A percentile compares a stretch with the other conserved stretches of the same genome.
Evolutionary conservation across 441 rosid genomes (phyloP).

Genomic region (Lagerstroemia fauriei): DNA sequence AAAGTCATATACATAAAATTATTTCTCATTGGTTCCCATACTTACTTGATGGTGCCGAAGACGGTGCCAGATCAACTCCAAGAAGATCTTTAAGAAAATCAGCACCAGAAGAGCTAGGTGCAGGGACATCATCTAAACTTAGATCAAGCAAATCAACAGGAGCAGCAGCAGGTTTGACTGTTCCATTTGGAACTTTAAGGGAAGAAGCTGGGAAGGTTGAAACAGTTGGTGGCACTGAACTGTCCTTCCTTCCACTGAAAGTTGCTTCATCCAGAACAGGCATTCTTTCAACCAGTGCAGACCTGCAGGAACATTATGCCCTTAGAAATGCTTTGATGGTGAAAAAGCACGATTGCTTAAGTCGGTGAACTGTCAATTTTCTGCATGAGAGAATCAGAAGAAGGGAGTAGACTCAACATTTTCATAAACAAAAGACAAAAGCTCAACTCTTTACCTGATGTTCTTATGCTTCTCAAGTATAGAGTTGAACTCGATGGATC

Average conservation of each 20-base stretch:
- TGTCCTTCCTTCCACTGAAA: slow-evolving; percentile 81
- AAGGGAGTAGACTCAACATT: slow-evolving; percentile 18
- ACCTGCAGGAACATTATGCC: slow-evolving; percentile 48
- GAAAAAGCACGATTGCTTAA: no score
- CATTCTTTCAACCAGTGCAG: slow-evolving; percentile 95
- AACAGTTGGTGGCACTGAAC: slow-evolving; percentile 66
- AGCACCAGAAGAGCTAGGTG: slow-evolving; percentile 74
- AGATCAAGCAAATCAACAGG: slow-evolving; percentile 87
- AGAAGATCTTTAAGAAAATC: slow-evolving; percentile 92
- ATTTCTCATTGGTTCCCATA: slow-evolving; percentile 27
- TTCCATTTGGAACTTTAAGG: slow-evolving; percentile 83
- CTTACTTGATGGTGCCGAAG: slow-evolving; percentile 68
- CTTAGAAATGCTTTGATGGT: background rate
- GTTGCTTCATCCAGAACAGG: slow-evolving; percentile 96
- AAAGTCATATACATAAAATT: background rate
- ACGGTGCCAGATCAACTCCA: slow-evolving; percentile 62
- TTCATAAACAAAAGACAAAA: slow-evolving; percentile 20
- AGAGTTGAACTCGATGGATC: slow-evolving; percentile 91
- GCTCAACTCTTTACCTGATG: slow-evolving; percentile 57
- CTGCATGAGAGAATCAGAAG: background rate
- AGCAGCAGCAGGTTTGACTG: slow-evolving; percentile 72
- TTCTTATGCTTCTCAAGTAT: slow-evolving; percentile 82
- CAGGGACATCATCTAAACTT: slow-evolving; percentile 72
- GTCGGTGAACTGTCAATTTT: background rate
- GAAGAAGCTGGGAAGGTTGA: slow-evolving; percentile 60